Conservation (phyloP, 2,329 filamentous ascomycete species). For the Epichloe hybrida region DNA sequence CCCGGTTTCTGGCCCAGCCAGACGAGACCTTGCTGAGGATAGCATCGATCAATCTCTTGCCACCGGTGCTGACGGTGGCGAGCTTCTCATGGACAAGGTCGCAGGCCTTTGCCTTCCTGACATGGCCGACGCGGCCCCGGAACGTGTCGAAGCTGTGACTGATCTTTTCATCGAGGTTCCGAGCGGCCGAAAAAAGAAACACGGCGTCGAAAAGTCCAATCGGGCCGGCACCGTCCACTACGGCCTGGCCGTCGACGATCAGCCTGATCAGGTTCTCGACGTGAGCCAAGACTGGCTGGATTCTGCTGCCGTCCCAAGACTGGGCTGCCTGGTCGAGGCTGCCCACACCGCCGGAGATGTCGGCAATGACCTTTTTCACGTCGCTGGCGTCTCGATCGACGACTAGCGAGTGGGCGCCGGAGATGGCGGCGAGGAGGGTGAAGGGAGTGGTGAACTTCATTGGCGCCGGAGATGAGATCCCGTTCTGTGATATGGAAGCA, state of each 20-base stretch:
- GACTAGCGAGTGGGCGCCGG: not conserved
- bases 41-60: not conserved
- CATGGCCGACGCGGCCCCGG: not conserved
- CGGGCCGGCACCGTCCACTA: not conserved
- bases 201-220: not conserved
- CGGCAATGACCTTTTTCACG: not conserved
- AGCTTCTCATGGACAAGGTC: not conserved
- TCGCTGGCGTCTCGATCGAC: not conserved
- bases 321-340: not conserved
- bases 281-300: not conserved
- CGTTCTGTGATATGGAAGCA: not conserved
- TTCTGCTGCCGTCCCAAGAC: not conserved
- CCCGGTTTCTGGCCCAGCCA: not conserved
- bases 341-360: not conserved
- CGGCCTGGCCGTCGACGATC: not conserved
- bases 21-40: not conserved
- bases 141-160: not conserved
- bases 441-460: slow-evolving; percentile 2
- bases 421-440: slow-evolving; percentile 1
- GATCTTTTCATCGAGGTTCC: not conserved
- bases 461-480: not conserved
- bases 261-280: not conserved
- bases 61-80: not conserved
- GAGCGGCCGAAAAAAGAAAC: not conserved
- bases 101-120: not conserved